These are phyloP conservation scores for Suillus decipiens DNA, from an alignment of 768 basidiomycete genomes.

Conservation along the genomic window DNA sequence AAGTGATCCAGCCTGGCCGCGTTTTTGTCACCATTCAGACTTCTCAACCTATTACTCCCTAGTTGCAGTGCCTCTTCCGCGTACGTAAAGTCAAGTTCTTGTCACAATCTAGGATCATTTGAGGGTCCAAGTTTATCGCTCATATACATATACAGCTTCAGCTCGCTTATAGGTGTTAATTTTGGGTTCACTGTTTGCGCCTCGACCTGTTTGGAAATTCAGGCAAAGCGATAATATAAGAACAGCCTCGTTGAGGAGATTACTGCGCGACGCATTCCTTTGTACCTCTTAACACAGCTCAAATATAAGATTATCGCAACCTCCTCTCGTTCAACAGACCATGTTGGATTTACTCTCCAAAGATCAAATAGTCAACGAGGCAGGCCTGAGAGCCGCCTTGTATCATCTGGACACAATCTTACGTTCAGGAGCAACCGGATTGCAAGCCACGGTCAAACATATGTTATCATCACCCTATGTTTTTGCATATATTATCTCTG, in stretches of 20 bases:
- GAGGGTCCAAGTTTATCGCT: constrained; percentile 2
- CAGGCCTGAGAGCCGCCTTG: constrained; percentile 21
- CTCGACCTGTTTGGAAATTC: not conserved
- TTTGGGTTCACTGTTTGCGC: not conserved
- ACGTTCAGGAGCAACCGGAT: constrained; percentile 19
- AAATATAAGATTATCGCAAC: not conserved
- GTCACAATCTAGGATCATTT: constrained; percentile 3
- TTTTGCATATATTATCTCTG: constrained; percentile 33
- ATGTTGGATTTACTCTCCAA: constrained; percentile 2
- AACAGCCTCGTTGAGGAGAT: not conserved
- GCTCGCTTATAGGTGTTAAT: not conserved
- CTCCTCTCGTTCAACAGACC: not conserved
- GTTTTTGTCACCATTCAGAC: not conserved
- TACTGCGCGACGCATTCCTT: not conserved
- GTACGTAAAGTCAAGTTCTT: constrained; percentile 1
- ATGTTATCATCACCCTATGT: constrained; percentile 27
- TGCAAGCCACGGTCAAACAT: constrained; percentile 29
- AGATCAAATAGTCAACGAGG: constrained; percentile 19
- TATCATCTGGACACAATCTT: constrained; percentile 27
- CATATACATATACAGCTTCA: not conserved
- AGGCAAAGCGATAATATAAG: not conserved
- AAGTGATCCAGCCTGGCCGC: not conserved
- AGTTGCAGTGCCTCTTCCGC: too few relatives aligned
- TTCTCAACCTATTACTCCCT: too few relatives aligned
- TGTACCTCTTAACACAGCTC: not conserved